Percentiles rank a stretch among this genome's conserved stretches.
These are phyloP conservation scores for Penicillium lividum DNA, from an alignment of 495 filamentous ascomycete species.

Conservation along the genomic window DNA sequence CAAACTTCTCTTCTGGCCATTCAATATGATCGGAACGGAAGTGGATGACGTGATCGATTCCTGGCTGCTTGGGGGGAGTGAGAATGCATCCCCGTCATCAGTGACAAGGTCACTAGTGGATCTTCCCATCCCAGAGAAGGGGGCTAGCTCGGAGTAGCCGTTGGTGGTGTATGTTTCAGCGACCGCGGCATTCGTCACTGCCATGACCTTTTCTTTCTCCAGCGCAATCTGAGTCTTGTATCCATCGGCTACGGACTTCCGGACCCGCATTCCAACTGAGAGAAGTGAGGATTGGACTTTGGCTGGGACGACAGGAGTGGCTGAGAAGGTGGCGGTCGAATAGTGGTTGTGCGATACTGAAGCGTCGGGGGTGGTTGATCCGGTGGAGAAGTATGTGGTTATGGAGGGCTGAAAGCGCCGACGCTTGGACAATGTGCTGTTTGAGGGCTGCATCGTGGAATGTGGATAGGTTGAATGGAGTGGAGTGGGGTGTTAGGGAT, in stretches of 20 bases:
- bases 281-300: slow-evolving; percentile 76
- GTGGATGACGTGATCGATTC: slow-evolving; percentile 33
- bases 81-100: slow-evolving; percentile 45
- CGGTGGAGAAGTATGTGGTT: slow-evolving; percentile 42
- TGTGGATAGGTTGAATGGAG: slow-evolving; percentile 3
- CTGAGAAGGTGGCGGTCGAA: slow-evolving; percentile 42
- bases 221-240: slow-evolving; percentile 67
- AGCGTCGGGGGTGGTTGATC: slow-evolving; percentile 15
- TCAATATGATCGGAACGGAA: slow-evolving; percentile 11
- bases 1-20: slow-evolving; percentile 26
- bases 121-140: slow-evolving; percentile 76
- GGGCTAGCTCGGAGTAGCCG: slow-evolving; percentile 58
- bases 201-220: slow-evolving; percentile 28
- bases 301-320: slow-evolving; percentile 54
- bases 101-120: slow-evolving; percentile 31
- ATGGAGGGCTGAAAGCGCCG: slow-evolving; percentile 51
- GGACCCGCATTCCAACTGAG: slow-evolving; percentile 87
- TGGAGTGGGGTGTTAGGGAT: slow-evolving; percentile 6
- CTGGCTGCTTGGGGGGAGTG: slow-evolving; percentile 49
- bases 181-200: slow-evolving; percentile 20
- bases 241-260: slow-evolving; percentile 87
- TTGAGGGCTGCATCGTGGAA: slow-evolving; percentile 18
- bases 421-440: slow-evolving; percentile 39
- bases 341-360: slow-evolving; percentile 44
- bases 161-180: slow-evolving; percentile 20